Evolutionary conservation across 2,329 filamentous ascomycete genomes (phyloP).

Genomic region (Lasiodiplodia gonubiensis): DNA sequence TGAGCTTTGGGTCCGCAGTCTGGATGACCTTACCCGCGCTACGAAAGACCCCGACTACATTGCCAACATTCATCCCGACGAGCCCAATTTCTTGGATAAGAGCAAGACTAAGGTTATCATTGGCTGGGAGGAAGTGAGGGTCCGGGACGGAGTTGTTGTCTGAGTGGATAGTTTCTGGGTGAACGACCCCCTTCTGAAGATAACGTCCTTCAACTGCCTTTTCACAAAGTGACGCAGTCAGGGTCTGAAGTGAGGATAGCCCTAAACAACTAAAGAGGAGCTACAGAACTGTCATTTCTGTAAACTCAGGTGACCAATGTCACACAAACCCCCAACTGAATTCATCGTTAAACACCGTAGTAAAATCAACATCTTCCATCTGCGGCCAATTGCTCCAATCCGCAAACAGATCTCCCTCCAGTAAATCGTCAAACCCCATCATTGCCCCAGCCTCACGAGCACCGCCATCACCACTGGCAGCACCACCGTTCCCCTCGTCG

Average conservation of each 20-base stretch:
- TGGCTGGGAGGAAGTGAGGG: conserved; percentile 14
- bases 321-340: neutral
- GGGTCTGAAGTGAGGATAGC: no score
- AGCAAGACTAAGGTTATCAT: neutral
- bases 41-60: conserved; percentile 11
- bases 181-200: no score
- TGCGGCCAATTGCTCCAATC: conserved; percentile 21
- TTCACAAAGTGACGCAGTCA: no score
- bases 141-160: neutral
- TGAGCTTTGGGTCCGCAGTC: conserved; percentile 3
- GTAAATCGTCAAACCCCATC: neutral
- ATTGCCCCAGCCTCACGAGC: neutral
- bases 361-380: neutral
- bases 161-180: no score
- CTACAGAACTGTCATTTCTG: no score
- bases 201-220: no score
- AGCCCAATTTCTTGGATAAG: neutral
- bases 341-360: neutral
- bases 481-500: neutral
- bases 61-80: neutral
- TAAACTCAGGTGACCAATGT: neutral
- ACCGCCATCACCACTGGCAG: neutral
- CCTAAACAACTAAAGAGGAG: no score
- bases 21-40: neutral
- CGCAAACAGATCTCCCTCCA: neutral